A percentile compares a stretch with the other conserved stretches of the same genome.
Conservation (phyloP, 2,329 filamentous ascomycete genomes). For the Penicillium paneum region DNA sequence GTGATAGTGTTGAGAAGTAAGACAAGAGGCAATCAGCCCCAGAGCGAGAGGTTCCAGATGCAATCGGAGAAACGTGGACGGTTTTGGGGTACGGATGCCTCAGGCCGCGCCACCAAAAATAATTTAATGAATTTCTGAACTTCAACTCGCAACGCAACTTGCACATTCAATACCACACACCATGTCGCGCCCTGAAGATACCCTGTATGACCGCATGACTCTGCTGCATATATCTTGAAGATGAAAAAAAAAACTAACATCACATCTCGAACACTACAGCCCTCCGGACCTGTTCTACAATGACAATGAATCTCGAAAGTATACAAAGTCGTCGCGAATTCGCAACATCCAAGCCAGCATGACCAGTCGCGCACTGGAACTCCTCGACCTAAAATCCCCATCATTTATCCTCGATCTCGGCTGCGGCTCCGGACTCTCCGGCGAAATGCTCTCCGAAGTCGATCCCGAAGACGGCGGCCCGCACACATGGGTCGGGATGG, state of each 20-base stretch:
- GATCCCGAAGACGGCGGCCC: constrained; percentile 70
- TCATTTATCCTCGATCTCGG: constrained; percentile 95
- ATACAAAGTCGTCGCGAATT: constrained; percentile 93
- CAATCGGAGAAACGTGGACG: constrained; percentile 10
- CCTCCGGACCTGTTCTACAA: constrained; percentile 97
- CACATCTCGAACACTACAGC: constrained; percentile 45
- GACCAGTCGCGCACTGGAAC: constrained; percentile 88
- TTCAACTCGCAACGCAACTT: background rate
- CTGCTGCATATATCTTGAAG: constrained; percentile 1
- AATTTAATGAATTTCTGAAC: constrained; percentile 9
- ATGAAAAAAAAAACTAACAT: constrained; percentile 22
- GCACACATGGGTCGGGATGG: constrained; percentile 96
- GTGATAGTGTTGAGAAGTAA: constrained; percentile 25
- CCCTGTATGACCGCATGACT: constrained; percentile 59
- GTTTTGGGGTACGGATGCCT: constrained; percentile 10
- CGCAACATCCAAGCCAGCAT: constrained; percentile 92
- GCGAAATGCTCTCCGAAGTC: constrained; percentile 82
- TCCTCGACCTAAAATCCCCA: constrained; percentile 74
- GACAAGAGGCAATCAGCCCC: background rate
- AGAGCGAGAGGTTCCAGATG: background rate
- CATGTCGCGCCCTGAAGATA: constrained; percentile 98
- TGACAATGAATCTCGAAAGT: constrained; percentile 92
- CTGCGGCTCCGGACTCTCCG: constrained; percentile 89
- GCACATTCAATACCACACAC: constrained; percentile 35
- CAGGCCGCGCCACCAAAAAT: constrained; percentile 17